Base-by-base conservation (phyloP, 139 green algal species). In the Closterium sp. region DNA sequence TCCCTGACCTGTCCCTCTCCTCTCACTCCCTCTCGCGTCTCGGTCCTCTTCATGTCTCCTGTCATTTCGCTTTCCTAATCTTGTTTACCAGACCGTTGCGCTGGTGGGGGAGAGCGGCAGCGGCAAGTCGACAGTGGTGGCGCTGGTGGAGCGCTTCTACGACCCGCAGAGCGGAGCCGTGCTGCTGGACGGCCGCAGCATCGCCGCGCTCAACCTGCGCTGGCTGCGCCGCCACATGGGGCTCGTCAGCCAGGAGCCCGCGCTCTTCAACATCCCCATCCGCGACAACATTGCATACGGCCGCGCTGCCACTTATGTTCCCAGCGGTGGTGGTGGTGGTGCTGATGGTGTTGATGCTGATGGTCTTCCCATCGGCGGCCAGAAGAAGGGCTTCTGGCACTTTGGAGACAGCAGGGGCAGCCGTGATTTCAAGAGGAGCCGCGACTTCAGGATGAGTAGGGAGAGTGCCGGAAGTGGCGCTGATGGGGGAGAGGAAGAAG, bases 51-150 rank as follows among this genome's bases (percentile, higher is more conserved):
- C n/a, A n/a, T n/a, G n/a, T n/a, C n/a, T n/a, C n/a, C n/a, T n/a
- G n/a, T n/a, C n/a, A 76, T 19, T 12, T 76, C 3, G 16, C 25
- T 76, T 76, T 76, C 16, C 7, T 19, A 16, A 16, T 25, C 55
- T 76, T 76, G 16, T 19, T 19, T 19, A 28, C 10, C 84, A 91
- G 34, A 97, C 95, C 2, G 94, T 97, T 19, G 98, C 97, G 25
- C 95, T 99, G 30, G 97, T 99, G 33, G 98, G 98, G 0, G 95
- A 97, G 94, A 96, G 91, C 31, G 98, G 98, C 89, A 97, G 94
- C 69, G 98, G 97, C 94, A 99, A 99, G 95, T 97, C 92, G 43
- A 99, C 97, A 9, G 96, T 99, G 6, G 93, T 99, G 10, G 84
- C 93, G 0, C 96, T 99, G 5, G 92, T 99, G 16, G 95, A 98